Evolutionary conservation across 306 rosid species (phyloP).

Genomic region (Geum urbanum): DNA sequence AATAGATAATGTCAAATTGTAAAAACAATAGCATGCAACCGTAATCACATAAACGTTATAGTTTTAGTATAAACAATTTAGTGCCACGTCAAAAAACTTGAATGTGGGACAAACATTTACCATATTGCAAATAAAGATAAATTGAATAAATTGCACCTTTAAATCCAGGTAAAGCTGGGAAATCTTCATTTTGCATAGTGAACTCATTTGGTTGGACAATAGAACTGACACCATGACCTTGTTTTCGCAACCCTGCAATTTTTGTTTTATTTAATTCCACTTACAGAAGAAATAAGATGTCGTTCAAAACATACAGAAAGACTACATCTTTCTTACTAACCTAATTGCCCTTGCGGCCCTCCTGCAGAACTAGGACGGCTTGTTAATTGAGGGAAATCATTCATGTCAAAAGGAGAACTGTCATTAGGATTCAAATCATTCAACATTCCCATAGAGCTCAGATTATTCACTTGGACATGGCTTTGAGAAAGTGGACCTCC

Average conservation of each 20-base stretch:
- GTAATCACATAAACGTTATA: too few relatives aligned
- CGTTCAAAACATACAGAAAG: not conserved
- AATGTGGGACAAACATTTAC: not conserved
- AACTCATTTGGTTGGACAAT: slow-evolving; percentile 97
- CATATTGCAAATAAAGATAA: not conserved
- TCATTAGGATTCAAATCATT: slow-evolving; percentile 84
- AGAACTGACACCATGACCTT: slow-evolving; percentile 90
- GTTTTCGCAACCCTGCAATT: slow-evolving; percentile 84
- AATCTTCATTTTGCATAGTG: slow-evolving; percentile 96
- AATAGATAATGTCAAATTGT: too few relatives aligned
- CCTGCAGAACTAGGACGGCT: slow-evolving; percentile 98
- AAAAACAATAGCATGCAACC: too few relatives aligned
- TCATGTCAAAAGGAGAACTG: slow-evolving; percentile 79
- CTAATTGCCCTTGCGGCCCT: slow-evolving; percentile 95
- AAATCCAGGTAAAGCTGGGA: slow-evolving; percentile 95
- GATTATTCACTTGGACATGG: slow-evolving; percentile 72
- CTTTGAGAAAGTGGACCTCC: slow-evolving; percentile 88
- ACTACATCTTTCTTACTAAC: slow-evolving; percentile 36
- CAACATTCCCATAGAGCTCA: slow-evolving; percentile 88
- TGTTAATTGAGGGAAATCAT: slow-evolving; percentile 85
- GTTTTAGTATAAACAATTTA: too few relatives aligned
- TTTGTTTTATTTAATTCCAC: slow-evolving; percentile 17
- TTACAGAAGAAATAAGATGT: not conserved
- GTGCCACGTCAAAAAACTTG: not conserved
- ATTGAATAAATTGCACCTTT: slow-evolving; percentile 60